Evolutionary conservation across 768 basidiomycete species (phyloP), one percentile per base, ranked within the genome.

Genomic region (Gloeopeniophorella convolvens): DNA sequence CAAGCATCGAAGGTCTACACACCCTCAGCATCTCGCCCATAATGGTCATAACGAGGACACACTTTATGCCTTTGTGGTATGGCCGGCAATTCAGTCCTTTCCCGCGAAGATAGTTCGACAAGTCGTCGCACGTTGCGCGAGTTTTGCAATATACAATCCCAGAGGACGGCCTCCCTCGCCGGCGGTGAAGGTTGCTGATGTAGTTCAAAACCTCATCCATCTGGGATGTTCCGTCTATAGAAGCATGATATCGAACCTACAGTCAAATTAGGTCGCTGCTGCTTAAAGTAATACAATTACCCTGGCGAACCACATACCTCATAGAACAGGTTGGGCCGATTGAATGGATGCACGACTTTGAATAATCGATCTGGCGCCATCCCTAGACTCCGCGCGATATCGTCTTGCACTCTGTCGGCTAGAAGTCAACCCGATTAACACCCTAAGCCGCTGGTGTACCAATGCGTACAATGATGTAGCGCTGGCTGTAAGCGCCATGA

Each of bases 401-500:
- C 89, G 9, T 68, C 65, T 54, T 85, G 83, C 12, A 92, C 88
- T 23, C 87, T 91, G 57, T 13, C 13, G n/a, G n/a, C n/a, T n/a
- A n/a, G n/a, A n/a, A n/a, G n/a, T n/a, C n/a, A n/a, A n/a, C n/a
- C n/a, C n/a, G n/a, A n/a, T n/a, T n/a, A n/a, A n/a, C n/a, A n/a
- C n/a, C n/a, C n/a, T n/a, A n/a, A n/a, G n/a, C n/a, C n/a, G n/a
- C n/a, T n/a, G 1, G 39, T 16, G 2, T 41, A 18, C 4, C 40
- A 23, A 18, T 11, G 64, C 77, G 23, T 64, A 88, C 86, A 66
- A 65, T 35, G 79, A 65, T 5, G 89, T 92, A 3, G 89, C 89
- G 12, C 85, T 89, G 2, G 89, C 89, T 1, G 89, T 92, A 32
- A 92, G 66, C 3, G 89, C 89, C 86, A 90, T 92, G 57, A 93